Base-by-base conservation (phyloP, 1,139 yeast genomes). In the Sugiyamaella sp. region DNA sequence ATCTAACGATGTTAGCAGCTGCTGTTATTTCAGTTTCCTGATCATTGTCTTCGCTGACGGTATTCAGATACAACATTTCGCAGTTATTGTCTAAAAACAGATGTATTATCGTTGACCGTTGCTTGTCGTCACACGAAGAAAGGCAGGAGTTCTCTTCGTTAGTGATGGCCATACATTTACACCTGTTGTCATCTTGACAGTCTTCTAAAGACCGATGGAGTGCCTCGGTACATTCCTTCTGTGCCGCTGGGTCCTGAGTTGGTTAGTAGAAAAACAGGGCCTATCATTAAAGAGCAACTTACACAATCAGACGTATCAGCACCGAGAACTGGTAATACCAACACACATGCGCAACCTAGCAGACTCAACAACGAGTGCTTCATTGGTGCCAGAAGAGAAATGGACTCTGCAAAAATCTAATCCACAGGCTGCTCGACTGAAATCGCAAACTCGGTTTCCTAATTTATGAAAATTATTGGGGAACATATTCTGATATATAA, bases 1-100 rank as follows among this genome's bases (percentile, higher is more conserved):
- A 60, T 9, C 65, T 43, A 9, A 60, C 59, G 12, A 33, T 19
- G 9, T 21, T 29, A 8, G 46, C 51, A 10, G 42, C 46, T 1
- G 46, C 14, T 4, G 35, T 10, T n/a, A 48, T 21, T 16, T 46
- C 42, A 8, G 41, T 21, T n/a, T 29, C 41, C 10, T 16, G n/a
- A 10, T 17, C 10, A 3, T 25, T 12, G 32, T 29, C 29, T 24
- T 24, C 16, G 4, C 27, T 27, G 37, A 27, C 32, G 9, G 42
- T 16, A 14, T 21, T 6, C 3, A 39, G 16, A 4, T 14, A n/a
- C 17, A 27, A 22, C 20, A 21, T 10, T 22, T 41, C 47, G 16
- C 52, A 48, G 20, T 41, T 35, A 16, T 32, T 37, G n/a, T 41
- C 46, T 17, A 27, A 14, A 16, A 29, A 48, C 16, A 24, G 33